phyloP scores from a whole-genome alignment of 2,329 filamentous ascomycete species.

The Akanthomyces muscarius region DNA sequence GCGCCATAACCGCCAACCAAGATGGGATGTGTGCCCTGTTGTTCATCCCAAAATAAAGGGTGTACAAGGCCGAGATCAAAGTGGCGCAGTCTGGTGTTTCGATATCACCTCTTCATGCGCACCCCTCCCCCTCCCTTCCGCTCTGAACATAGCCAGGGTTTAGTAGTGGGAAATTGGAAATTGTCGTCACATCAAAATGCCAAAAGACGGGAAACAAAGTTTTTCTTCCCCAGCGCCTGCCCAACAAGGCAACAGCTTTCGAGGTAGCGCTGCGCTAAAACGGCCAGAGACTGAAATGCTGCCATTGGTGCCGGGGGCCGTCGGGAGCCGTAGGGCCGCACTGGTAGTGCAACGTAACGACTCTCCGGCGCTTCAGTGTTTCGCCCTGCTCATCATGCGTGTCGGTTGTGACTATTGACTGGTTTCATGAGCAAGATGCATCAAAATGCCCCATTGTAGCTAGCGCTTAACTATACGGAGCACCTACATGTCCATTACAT shows the following conservation, averaged over 20 bases:
- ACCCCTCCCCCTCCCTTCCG: not conserved
- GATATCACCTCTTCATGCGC: not conserved
- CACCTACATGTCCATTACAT: not conserved
- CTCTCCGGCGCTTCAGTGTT: not conserved
- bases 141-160: not conserved
- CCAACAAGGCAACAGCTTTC: not conserved
- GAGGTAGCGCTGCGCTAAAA: not conserved
- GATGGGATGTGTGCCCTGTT: not conserved
- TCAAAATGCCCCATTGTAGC: not conserved
- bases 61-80: constrained; percentile 2
- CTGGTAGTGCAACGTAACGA: not conserved
- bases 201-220: not conserved
- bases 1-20: constrained; percentile 11
- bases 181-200: not conserved
- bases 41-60: not conserved
- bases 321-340: not conserved
- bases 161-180: not conserved
- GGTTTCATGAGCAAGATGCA: not conserved
- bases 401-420: not conserved
- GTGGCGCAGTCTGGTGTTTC: constrained; percentile 8
- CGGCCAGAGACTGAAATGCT: not conserved
- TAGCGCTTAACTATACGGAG: not conserved
- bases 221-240: not conserved
- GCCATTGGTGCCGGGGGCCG: not conserved
- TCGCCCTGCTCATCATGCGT: not conserved